Percentiles rank a stretch among this genome's conserved stretches.
These are phyloP conservation scores for Passiflora organensis DNA, from an alignment of 345 rosid genomes.

Conservation along the genomic window DNA sequence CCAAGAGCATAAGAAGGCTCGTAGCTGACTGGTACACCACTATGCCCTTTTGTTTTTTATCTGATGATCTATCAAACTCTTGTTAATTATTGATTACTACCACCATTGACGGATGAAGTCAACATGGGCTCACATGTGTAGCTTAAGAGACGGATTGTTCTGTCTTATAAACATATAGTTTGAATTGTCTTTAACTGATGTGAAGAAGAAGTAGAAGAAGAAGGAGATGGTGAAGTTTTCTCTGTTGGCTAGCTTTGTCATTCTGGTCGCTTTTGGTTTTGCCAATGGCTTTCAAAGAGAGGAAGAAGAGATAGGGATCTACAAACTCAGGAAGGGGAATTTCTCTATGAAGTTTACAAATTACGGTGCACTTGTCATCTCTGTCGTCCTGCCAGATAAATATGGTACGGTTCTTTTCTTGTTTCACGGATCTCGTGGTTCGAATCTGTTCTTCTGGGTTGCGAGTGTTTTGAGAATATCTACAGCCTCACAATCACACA, in stretches of 20 bases:
- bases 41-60: neutral
- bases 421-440: too few relatives aligned
- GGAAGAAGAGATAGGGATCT: conserved; percentile 33
- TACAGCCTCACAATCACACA: too few relatives aligned
- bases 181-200: too few relatives aligned
- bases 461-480: neutral
- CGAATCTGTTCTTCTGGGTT: conserved; percentile 8
- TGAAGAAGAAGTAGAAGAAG: neutral
- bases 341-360: conserved; percentile 60
- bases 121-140: too few relatives aligned
- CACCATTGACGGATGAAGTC: too few relatives aligned
- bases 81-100: too few relatives aligned
- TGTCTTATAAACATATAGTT: too few relatives aligned
- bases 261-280: neutral
- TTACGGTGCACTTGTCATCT: conserved; percentile 79
- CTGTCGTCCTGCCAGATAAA: conserved; percentile 71
- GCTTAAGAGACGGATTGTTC: too few relatives aligned
- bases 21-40: too few relatives aligned
- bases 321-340: conserved; percentile 70
- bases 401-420: too few relatives aligned
- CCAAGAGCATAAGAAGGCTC: too few relatives aligned
- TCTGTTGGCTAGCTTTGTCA: neutral
- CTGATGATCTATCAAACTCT: too few relatives aligned
- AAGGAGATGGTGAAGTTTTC: conserved; percentile 7
- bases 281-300: neutral